Evolutionary conservation across 108 stramenopile genomes (phyloP).

Genomic region (Skeletonema grethae): DNA sequence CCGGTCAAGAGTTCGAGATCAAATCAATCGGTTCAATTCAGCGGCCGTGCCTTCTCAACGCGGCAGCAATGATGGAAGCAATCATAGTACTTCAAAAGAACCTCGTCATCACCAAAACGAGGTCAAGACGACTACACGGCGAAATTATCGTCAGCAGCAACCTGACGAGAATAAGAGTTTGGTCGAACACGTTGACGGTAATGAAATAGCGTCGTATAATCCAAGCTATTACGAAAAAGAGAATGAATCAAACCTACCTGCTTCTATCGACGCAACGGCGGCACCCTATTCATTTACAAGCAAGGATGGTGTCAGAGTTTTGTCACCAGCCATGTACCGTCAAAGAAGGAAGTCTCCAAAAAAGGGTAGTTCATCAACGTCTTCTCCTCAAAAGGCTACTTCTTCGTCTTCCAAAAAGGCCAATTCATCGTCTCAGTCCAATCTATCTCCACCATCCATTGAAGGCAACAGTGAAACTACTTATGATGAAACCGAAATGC

Average conservation of each 20-base stretch:
- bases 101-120: not conserved
- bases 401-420: not conserved
- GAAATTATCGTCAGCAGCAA: not conserved
- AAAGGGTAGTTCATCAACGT: not conserved
- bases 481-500: slow-evolving; percentile 2
- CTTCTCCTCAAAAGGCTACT: not conserved
- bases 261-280: not conserved
- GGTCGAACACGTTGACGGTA: not conserved
- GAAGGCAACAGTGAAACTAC: not conserved
- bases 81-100: not conserved
- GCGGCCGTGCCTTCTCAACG: slow-evolving; percentile 6
- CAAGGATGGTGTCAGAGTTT: not conserved
- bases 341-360: not conserved
- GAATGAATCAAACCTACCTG: not conserved
- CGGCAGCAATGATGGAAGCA: not conserved
- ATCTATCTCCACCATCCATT: not conserved
- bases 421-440: not conserved
- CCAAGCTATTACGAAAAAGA: slow-evolving; percentile 4
- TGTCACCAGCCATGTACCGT: not conserved
- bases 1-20: slow-evolving; percentile 14
- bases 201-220: not conserved
- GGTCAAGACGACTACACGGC: not conserved
- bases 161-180: not conserved
- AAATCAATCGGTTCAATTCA: slow-evolving; percentile 25
- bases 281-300: slow-evolving; percentile 8